Evolutionary conservation across 371 early-diverging fungal species (phyloP).

Genomic region (Mucor mucedo): DNA sequence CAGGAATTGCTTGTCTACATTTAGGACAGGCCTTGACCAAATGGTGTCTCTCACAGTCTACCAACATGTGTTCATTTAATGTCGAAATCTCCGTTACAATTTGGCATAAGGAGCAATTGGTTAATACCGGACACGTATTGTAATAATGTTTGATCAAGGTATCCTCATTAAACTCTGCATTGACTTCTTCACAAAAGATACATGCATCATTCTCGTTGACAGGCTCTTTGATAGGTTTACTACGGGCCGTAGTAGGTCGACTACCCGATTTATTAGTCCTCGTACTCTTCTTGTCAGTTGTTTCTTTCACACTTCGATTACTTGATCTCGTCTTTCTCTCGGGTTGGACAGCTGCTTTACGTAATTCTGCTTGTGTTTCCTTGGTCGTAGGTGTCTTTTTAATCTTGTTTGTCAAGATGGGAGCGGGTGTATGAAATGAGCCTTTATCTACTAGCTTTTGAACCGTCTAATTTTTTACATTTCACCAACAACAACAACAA

Average conservation of each 20-base stretch:
- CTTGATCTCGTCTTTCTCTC: slow-evolving; percentile 17
- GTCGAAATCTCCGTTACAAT: slow-evolving; percentile 77
- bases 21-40: slow-evolving; percentile 67
- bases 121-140: slow-evolving; percentile 74
- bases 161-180: slow-evolving; percentile 73
- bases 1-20: slow-evolving; percentile 67
- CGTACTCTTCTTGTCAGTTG: background rate
- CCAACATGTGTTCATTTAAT: slow-evolving; percentile 66
- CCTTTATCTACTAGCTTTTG: slow-evolving; percentile 35
- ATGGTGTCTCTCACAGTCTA: slow-evolving; percentile 68
- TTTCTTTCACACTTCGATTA: slow-evolving; percentile 1
- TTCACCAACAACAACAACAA: too few relatives aligned
- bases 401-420: background rate
- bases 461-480: slow-evolving; percentile 34
- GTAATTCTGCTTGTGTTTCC: slow-evolving; percentile 22
- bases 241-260: background rate
- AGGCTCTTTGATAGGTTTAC: background rate
- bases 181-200: slow-evolving; percentile 80
- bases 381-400: slow-evolving; percentile 12
- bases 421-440: slow-evolving; percentile 11
- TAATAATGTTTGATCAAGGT: slow-evolving; percentile 79
- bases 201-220: slow-evolving; percentile 43
- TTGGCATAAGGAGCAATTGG: slow-evolving; percentile 73
- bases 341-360: slow-evolving; percentile 17
- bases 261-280: background rate